Percentiles rank a stretch among this genome's conserved stretches.
phyloP scores from a whole-genome alignment of 2,329 filamentous ascomycete genomes.

The Chalara sp. region DNA sequence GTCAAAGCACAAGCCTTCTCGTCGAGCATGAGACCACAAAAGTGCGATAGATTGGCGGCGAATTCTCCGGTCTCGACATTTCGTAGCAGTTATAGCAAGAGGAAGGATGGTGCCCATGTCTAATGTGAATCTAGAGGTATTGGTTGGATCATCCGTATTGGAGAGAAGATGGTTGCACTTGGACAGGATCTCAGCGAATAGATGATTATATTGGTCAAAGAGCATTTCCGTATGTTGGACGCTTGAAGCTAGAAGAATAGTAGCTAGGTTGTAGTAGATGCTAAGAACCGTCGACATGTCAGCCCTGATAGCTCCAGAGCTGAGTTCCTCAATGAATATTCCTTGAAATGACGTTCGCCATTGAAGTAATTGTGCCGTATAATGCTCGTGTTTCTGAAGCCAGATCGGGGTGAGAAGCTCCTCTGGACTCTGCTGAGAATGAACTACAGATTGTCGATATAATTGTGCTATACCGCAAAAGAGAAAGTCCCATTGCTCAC shows the following conservation, averaged over 20 bases:
- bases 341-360: conserved; percentile 24
- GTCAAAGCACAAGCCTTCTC: conserved; percentile 26
- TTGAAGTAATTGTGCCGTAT: conserved; percentile 21
- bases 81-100: conserved; percentile 23
- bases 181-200: conserved; percentile 24
- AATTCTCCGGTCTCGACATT: conserved; percentile 23
- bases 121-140: conserved; percentile 24
- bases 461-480: conserved; percentile 27
- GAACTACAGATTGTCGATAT: conserved; percentile 22
- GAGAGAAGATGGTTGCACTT: conserved; percentile 22
- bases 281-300: conserved; percentile 23
- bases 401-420: conserved; percentile 18
- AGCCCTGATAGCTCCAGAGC: conserved; percentile 16
- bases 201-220: conserved; percentile 22
- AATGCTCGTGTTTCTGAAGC: conserved; percentile 22
- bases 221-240: conserved; percentile 23
- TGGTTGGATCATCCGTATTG: conserved; percentile 22
- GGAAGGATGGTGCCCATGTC: conserved; percentile 28
- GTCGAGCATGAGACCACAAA: conserved; percentile 25
- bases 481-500: conserved; percentile 24
- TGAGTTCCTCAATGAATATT: conserved; percentile 18
- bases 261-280: conserved; percentile 26
- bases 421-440: conserved; percentile 21
- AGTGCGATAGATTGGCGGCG: conserved; percentile 23
- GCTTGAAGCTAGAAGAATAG: conserved; percentile 23